Percentiles rank a stretch among this genome's conserved stretches.
These are phyloP conservation scores for Aureobasidium sp. DNA, from an alignment of 2,329 filamentous ascomycete genomes.

Conservation along the genomic window DNA sequence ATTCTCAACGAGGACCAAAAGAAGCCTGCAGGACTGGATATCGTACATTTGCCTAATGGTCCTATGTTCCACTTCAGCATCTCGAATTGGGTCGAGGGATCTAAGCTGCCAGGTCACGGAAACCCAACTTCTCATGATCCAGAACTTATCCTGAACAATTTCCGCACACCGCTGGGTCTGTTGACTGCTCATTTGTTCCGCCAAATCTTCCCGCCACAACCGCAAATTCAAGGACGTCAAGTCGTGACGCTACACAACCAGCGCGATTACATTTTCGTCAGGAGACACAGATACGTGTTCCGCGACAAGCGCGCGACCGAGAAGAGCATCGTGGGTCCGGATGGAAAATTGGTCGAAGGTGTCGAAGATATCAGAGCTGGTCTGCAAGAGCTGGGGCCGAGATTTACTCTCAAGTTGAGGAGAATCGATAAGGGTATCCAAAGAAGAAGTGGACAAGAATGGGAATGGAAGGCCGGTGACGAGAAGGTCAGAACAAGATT, in stretches of 20 bases:
- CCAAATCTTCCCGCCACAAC: slow-evolving; percentile 68
- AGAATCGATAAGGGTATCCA: slow-evolving; percentile 86
- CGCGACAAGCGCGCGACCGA: slow-evolving; percentile 80
- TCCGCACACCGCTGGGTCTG: slow-evolving; percentile 85
- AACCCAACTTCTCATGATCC: slow-evolving; percentile 86
- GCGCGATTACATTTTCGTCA: slow-evolving; percentile 90
- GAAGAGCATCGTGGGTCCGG: slow-evolving; percentile 73
- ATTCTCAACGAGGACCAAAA: slow-evolving; percentile 88
- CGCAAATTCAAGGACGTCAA: slow-evolving; percentile 78
- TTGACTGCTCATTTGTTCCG: slow-evolving; percentile 81
- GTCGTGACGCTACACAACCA: slow-evolving; percentile 92
- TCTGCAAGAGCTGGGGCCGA: slow-evolving; percentile 81
- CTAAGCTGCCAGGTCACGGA: slow-evolving; percentile 80
- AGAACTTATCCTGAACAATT: slow-evolving; percentile 87
- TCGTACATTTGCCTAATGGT: slow-evolving; percentile 75
- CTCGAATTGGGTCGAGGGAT: slow-evolving; percentile 83
- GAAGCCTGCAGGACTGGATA: slow-evolving; percentile 69
- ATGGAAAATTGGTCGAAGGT: slow-evolving; percentile 77
- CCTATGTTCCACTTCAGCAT: slow-evolving; percentile 92
- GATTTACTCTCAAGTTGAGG: slow-evolving; percentile 78
- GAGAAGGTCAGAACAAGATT: slow-evolving; percentile 93
- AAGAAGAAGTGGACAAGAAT: slow-evolving; percentile 70
- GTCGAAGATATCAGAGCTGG: slow-evolving; percentile 81
- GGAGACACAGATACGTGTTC: slow-evolving; percentile 87
- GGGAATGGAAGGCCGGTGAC: slow-evolving; percentile 95